Percentiles rank a stretch among this genome's conserved stretches.
Evolutionary conservation across 2,329 filamentous ascomycete genomes (phyloP).

Genomic region (Talaromyces funiculosus): DNA sequence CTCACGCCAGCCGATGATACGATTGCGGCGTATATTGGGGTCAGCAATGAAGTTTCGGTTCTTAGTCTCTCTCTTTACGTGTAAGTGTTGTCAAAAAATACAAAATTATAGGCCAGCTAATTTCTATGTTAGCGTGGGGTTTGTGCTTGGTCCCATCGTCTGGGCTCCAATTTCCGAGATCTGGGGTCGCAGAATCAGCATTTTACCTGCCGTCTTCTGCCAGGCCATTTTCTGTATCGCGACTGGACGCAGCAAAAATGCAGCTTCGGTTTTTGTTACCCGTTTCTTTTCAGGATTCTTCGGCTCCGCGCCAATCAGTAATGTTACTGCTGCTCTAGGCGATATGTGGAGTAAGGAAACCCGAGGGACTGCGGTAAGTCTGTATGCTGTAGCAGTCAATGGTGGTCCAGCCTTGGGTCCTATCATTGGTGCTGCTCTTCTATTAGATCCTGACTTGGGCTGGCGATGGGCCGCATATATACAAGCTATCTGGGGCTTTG

Average conservation of each 20-base stretch:
- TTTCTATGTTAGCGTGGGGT: constrained; percentile 40
- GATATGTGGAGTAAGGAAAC: constrained; percentile 58
- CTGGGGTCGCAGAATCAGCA: constrained; percentile 36
- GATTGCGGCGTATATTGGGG: constrained; percentile 39
- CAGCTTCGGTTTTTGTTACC: background rate
- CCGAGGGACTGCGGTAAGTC: constrained; percentile 28
- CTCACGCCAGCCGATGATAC: constrained; percentile 43
- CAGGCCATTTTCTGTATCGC: constrained; percentile 1
- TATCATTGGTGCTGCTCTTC: constrained; percentile 48
- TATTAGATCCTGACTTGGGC: constrained; percentile 32
- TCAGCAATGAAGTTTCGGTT: constrained; percentile 7
- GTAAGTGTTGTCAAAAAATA: background rate
- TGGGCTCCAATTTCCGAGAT: constrained; percentile 58
- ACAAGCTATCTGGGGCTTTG: constrained; percentile 47
- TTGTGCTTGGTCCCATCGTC: constrained; percentile 54
- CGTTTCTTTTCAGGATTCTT: constrained; percentile 62
- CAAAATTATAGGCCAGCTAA: background rate
- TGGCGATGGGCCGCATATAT: constrained; percentile 55
- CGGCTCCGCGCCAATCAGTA: constrained; percentile 60
- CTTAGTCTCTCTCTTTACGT: constrained; percentile 11
- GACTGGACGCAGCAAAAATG: background rate
- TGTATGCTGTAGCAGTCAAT: constrained; percentile 9
- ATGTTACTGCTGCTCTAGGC: constrained; percentile 62
- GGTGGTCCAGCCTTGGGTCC: constrained; percentile 41
- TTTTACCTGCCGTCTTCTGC: constrained; percentile 52